Evolutionary conservation across 75 land plant species (phyloP).

Genomic region (Selaginella moellendorffii): DNA sequence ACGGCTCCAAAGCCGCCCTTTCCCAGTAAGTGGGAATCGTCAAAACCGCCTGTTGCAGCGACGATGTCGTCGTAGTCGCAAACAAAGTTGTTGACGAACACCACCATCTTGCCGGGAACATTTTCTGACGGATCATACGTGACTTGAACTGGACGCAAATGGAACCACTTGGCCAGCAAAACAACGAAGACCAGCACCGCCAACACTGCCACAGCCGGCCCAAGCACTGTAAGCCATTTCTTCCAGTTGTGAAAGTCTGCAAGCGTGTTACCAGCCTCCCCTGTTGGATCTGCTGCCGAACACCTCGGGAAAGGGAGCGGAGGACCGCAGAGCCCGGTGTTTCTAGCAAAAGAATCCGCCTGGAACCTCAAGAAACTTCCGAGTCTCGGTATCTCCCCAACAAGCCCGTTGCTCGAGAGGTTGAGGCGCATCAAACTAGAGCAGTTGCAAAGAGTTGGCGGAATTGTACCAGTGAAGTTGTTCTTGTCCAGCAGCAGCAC

Average conservation of each 20-base stretch:
- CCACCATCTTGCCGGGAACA: not conserved
- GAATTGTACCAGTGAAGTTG: not conserved
- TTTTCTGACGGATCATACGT: not conserved
- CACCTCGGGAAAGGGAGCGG: not conserved
- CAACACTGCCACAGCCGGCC: not conserved
- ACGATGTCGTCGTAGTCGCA: not conserved
- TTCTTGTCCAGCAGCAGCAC: not conserved
- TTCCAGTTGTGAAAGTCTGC: not conserved
- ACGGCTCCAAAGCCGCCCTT: constrained; percentile 5
- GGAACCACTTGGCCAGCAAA: not conserved
- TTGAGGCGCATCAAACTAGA: not conserved
- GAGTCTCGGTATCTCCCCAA: constrained; percentile 2
- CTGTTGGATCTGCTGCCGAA: too few relatives aligned
- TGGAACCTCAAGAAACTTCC: not conserved
- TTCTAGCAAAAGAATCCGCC: constrained; percentile 2
- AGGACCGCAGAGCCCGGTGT: not conserved
- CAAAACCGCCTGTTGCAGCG: not conserved
- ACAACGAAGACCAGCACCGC: not conserved
- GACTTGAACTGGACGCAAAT: not conserved
- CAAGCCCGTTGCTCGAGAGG: not conserved
- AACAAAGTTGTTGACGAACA: not conserved
- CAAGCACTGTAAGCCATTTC: not conserved
- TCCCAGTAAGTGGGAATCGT: not conserved
- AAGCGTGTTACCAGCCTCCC: too few relatives aligned
- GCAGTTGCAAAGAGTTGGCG: not conserved